phyloP scores from a whole-genome alignment of 495 filamentous ascomycete species.

The Oidiodendron maius region DNA sequence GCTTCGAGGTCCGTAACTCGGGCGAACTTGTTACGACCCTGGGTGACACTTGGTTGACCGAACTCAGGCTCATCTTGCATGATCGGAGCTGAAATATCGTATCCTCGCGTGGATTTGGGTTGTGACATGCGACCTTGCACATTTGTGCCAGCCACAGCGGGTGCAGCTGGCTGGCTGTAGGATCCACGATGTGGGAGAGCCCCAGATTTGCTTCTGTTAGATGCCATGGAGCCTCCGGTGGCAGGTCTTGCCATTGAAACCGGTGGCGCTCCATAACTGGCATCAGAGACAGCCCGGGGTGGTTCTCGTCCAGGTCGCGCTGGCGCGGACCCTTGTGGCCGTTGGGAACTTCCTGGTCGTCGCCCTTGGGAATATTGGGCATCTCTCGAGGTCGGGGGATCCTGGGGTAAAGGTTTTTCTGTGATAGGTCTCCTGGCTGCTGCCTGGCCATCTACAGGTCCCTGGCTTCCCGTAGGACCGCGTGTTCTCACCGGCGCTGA shows the following conservation, averaged over 20 bases:
- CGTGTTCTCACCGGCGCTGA: slow-evolving; percentile 21
- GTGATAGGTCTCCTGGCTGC: slow-evolving; percentile 9
- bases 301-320: slow-evolving; percentile 47
- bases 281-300: slow-evolving; percentile 42
- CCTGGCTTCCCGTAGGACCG: slow-evolving; percentile 27
- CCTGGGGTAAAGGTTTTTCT: slow-evolving; percentile 48
- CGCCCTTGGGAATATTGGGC: slow-evolving; percentile 35
- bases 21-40: slow-evolving; percentile 41
- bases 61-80: slow-evolving; percentile 45
- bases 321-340: slow-evolving; percentile 36
- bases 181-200: slow-evolving; percentile 74
- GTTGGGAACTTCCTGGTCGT: slow-evolving; percentile 41
- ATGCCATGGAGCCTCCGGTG: slow-evolving; percentile 78
- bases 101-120: slow-evolving; percentile 58
- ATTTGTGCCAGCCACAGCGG: slow-evolving; percentile 83
- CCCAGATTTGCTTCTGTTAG: slow-evolving; percentile 47
- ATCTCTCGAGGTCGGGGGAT: slow-evolving; percentile 32
- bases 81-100: slow-evolving; percentile 69
- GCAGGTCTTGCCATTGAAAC: slow-evolving; percentile 57
- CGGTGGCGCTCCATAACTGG: slow-evolving; percentile 33
- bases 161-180: slow-evolving; percentile 84
- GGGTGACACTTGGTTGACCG: slow-evolving; percentile 37
- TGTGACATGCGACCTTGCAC: slow-evolving; percentile 87
- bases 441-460: slow-evolving; percentile 23
- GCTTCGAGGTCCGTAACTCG: slow-evolving; percentile 40